phyloP scores from a whole-genome alignment of 1,139 yeast genomes.

The Hansenula sp. region DNA sequence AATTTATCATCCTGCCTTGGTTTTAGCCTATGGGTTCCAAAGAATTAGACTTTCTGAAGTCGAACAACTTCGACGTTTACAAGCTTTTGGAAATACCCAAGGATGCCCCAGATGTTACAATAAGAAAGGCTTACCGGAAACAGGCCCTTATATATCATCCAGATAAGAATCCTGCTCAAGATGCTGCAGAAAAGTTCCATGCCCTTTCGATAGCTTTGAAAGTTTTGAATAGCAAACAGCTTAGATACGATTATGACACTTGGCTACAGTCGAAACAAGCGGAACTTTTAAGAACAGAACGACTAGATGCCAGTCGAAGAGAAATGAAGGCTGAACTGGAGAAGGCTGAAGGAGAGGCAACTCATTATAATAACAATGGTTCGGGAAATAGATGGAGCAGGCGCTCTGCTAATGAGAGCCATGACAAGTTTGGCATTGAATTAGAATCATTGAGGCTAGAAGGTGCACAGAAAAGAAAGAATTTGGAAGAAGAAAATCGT shows the following conservation, averaged over 20 bases:
- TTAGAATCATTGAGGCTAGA: conserved; percentile 21
- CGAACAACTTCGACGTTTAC: conserved; percentile 35
- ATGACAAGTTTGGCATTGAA: conserved; percentile 8
- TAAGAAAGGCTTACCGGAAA: conserved; percentile 83
- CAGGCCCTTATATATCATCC: conserved; percentile 86
- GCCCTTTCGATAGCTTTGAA: conserved; percentile 85
- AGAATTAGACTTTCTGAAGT: conserved; percentile 16
- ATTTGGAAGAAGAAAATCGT: conserved; percentile 10
- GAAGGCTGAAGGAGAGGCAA: conserved; percentile 14
- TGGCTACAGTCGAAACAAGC: conserved; percentile 13
- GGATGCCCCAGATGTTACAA: conserved; percentile 60
- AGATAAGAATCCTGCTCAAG: conserved; percentile 83
- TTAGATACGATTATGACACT: conserved; percentile 84
- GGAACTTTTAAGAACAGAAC: conserved; percentile 7
- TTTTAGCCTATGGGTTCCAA: conserved; percentile 15
- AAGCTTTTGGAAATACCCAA: conserved; percentile 68
- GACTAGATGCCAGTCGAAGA: conserved; percentile 13
- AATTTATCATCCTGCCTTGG: too few relatives aligned
- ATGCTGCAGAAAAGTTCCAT: conserved; percentile 77
- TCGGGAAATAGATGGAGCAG: conserved; percentile 10
- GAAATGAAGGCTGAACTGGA: conserved; percentile 21
- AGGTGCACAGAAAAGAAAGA: conserved; percentile 16
- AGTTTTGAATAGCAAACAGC: conserved; percentile 79
- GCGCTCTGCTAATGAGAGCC: conserved; percentile 8
- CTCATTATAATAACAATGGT: neutral